A percentile compares a stretch with the other conserved stretches of the same genome.
These are phyloP conservation scores for Omphalotus olearius DNA, from an alignment of 1,284 basidiomycete genomes.

Conservation along the genomic window DNA sequence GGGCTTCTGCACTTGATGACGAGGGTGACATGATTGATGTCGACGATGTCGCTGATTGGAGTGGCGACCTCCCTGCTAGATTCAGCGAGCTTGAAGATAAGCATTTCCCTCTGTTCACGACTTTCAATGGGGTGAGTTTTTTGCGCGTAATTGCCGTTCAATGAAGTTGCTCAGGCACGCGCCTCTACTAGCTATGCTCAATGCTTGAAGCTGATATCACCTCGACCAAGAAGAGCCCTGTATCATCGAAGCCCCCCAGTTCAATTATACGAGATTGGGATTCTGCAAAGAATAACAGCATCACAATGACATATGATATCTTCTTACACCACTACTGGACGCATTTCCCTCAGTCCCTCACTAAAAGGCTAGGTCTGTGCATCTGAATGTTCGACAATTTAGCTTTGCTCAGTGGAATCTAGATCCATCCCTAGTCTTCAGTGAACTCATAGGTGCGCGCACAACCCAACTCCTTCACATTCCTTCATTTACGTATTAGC, in stretches of 20 bases:
- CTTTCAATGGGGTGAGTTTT: conserved; percentile 51
- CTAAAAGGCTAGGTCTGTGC: conserved; percentile 49
- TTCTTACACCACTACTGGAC: conserved; percentile 61
- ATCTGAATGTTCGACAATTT: not conserved
- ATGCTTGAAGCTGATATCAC: conserved; percentile 39
- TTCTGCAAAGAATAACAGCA: conserved; percentile 3
- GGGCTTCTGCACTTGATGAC: conserved; percentile 20
- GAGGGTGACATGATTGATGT: conserved; percentile 38
- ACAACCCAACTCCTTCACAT: not conserved
- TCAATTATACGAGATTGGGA: not conserved
- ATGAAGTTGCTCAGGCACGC: conserved; percentile 17
- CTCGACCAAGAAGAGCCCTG: not conserved
- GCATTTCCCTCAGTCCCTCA: conserved; percentile 51
- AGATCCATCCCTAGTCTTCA: conserved; percentile 64
- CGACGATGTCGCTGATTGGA: conserved; percentile 45
- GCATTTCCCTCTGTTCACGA: conserved; percentile 71
- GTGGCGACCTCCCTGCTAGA: conserved; percentile 44
- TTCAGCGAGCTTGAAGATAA: conserved; percentile 55
- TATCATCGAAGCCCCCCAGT: not conserved
- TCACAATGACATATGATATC: conserved; percentile 42
- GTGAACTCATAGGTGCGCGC: conserved; percentile 58
- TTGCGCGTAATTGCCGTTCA: conserved; percentile 1
- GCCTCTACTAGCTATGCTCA: conserved; percentile 32
- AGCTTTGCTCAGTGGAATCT: not conserved
- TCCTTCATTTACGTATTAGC: not conserved